Evolutionary conservation across 257 asterid species (phyloP).

Genomic region (Striga asiatica): DNA sequence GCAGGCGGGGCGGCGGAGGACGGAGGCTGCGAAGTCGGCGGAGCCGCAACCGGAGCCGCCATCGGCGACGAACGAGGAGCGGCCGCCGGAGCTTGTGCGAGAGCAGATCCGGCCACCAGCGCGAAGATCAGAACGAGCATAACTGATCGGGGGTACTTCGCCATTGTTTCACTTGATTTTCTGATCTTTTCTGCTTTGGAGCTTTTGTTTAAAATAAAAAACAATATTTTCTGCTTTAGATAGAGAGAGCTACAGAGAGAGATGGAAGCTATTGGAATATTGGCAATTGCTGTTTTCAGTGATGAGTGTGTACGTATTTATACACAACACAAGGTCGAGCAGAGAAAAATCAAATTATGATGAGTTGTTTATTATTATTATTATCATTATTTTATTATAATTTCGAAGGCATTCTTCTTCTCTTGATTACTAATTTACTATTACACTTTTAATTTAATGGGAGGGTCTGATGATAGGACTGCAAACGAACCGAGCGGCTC

Average conservation of each 20-base stretch:
- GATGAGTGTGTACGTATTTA: not conserved
- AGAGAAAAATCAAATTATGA: not conserved
- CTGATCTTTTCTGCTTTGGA: not conserved
- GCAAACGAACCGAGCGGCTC: no score
- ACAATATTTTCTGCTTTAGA: not conserved
- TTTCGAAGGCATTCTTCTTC: no score
- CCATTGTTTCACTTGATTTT: not conserved
- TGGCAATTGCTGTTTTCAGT: not conserved
- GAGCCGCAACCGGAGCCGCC: constrained; percentile 5
- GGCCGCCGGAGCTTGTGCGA: constrained; percentile 37
- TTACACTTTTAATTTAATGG: no score
- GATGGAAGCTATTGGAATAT: not conserved
- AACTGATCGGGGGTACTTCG: not conserved
- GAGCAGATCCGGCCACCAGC: constrained; percentile 27
- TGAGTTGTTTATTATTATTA: not conserved
- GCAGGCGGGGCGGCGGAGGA: constrained; percentile 11
- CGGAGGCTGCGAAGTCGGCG: constrained; percentile 17
- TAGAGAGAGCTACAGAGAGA: not conserved
- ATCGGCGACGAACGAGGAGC: constrained; percentile 25
- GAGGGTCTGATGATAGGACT: no score
- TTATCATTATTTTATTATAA: not conserved
- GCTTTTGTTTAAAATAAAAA: no score
- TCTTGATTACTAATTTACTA: no score
- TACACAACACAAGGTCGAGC: constrained; percentile 5
- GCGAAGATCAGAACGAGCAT: constrained; percentile 22